Evolutionary conservation across 2,329 filamentous ascomycete genomes (phyloP).

Genomic region (Aspergillus pseudoglaucus): DNA sequence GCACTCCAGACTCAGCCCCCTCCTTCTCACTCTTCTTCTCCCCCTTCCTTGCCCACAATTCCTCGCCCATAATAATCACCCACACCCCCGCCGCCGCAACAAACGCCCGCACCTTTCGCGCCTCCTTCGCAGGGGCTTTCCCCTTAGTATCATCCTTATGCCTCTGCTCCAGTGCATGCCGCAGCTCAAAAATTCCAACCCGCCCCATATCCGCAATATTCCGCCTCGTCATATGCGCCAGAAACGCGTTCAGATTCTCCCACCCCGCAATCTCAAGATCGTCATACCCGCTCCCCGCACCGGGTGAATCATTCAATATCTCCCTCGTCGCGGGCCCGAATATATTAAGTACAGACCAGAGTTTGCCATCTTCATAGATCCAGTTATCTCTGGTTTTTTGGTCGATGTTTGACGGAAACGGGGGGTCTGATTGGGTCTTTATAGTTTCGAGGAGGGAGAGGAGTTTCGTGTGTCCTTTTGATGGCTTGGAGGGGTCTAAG

Average conservation of each 20-base stretch:
- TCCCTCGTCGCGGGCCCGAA: neutral
- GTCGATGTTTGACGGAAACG: neutral
- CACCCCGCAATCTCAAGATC: constrained; percentile 3
- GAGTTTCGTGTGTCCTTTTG: constrained; percentile 2
- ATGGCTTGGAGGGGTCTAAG: neutral
- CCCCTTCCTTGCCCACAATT: constrained; percentile 9
- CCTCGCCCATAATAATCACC: constrained; percentile 17
- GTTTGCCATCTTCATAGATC: neutral
- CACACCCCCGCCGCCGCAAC: constrained; percentile 10
- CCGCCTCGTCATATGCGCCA: constrained; percentile 6
- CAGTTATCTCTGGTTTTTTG: neutral
- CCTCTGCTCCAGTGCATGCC: constrained; percentile 7
- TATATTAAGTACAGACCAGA: neutral
- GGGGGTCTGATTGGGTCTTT: constrained; percentile 1
- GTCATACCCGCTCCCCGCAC: constrained; percentile 1
- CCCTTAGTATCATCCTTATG: constrained; percentile 1
- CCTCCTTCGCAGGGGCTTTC: neutral
- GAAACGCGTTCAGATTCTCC: constrained; percentile 7
- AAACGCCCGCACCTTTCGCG: neutral
- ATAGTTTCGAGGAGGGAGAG: constrained; percentile 4
- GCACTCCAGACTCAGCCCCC: neutral
- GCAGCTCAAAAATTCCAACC: constrained; percentile 1
- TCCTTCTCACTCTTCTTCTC: neutral
- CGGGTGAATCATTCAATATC: constrained; percentile 5
- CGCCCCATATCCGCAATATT: constrained; percentile 2